A percentile compares a stretch with the other conserved stretches of the same genome.
Conservation (phyloP, 805 yeast species). For the Candida odintsovae region DNA sequence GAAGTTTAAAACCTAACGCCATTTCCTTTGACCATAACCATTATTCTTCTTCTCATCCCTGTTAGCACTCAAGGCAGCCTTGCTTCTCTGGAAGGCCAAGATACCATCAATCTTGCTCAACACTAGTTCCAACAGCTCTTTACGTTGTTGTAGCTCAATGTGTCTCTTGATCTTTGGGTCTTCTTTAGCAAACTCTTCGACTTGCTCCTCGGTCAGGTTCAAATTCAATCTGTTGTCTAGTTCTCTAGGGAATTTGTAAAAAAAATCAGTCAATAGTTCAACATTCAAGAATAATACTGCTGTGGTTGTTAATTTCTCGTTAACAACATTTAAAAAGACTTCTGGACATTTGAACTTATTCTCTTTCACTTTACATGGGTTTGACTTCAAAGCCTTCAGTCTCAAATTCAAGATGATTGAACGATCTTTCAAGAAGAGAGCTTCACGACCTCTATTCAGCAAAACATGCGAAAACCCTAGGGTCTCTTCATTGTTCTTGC, state of each 20-base stretch:
- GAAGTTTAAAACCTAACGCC: constrained; percentile 1
- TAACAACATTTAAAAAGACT: constrained; percentile 84
- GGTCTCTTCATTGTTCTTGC: constrained; percentile 51
- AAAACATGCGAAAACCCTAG: constrained; percentile 78
- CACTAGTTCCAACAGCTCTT: constrained; percentile 82
- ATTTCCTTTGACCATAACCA: constrained; percentile 2
- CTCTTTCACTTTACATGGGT: constrained; percentile 69
- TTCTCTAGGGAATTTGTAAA: constrained; percentile 93
- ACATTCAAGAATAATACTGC: constrained; percentile 91
- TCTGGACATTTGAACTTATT: constrained; percentile 93
- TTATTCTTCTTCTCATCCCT: background rate
- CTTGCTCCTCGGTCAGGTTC: constrained; percentile 63
- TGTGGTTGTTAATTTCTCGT: constrained; percentile 86
- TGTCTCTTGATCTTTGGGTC: constrained; percentile 84
- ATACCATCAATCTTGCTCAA: constrained; percentile 69
- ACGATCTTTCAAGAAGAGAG: constrained; percentile 72
- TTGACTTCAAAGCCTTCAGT: constrained; percentile 65
- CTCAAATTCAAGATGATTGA: constrained; percentile 66
- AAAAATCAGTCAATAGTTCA: constrained; percentile 89
- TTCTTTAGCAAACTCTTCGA: constrained; percentile 88
- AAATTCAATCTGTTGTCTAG: constrained; percentile 69
- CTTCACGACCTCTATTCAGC: constrained; percentile 76
- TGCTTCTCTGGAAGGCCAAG: constrained; percentile 30
- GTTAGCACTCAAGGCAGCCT: constrained; percentile 5
- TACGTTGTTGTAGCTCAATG: constrained; percentile 89